A percentile compares a stretch with the other conserved stretches of the same genome.
Conservation (phyloP, 768 basidiomycete genomes). For the Rhizopogon roseolus region DNA sequence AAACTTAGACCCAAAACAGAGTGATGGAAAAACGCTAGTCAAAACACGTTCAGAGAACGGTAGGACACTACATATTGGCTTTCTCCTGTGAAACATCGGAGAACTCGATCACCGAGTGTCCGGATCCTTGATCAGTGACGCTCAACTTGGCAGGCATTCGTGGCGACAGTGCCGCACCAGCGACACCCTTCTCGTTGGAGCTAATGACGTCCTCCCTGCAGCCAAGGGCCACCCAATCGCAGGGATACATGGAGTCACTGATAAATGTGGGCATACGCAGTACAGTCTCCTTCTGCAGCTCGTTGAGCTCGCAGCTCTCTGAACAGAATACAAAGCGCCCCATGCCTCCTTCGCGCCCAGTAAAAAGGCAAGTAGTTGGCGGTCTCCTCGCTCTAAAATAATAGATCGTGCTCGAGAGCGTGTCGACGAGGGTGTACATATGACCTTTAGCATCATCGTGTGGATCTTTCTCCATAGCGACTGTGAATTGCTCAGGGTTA, state of each 20-base stretch:
- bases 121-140: too few relatives aligned
- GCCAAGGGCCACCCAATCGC: too few relatives aligned
- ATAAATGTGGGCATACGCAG: conserved; percentile 9
- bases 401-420: conserved; percentile 7
- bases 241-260: too few relatives aligned
- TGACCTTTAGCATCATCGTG: background rate
- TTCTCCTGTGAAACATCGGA: too few relatives aligned
- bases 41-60: background rate
- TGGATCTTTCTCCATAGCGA: background rate
- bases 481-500: background rate
- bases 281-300: conserved; percentile 15
- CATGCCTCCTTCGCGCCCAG: conserved; percentile 15
- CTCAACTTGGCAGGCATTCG: too few relatives aligned
- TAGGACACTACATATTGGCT: too few relatives aligned
- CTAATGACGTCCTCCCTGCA: too few relatives aligned
- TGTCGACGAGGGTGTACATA: conserved; percentile 13
- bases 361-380: conserved; percentile 16
- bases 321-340: conserved; percentile 16
- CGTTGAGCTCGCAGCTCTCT: conserved; percentile 9
- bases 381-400: conserved; percentile 11
- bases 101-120: too few relatives aligned
- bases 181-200: too few relatives aligned
- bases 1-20: too few relatives aligned
- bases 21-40: too few relatives aligned
- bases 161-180: too few relatives aligned